Conservation (phyloP, 2,329 filamentous ascomycete species). For the Acrodontium crateriforme region DNA sequence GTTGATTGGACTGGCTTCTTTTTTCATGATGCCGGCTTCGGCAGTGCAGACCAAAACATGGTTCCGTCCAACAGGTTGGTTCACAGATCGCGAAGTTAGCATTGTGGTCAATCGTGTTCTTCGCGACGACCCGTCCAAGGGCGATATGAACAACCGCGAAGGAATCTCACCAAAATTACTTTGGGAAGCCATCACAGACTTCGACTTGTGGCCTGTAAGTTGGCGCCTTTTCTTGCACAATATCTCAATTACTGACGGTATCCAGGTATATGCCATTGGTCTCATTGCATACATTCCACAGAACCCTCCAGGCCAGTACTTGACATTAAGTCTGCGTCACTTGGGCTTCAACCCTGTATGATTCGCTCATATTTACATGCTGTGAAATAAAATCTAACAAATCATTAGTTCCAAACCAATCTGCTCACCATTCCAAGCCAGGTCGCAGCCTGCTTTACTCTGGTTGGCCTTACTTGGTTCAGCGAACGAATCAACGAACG, state of each 20-base stretch:
- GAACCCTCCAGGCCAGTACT: no score
- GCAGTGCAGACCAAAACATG: no score
- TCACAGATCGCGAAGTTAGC: conserved; percentile 44
- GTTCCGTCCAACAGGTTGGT: conserved; percentile 53
- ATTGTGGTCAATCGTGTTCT: conserved; percentile 51
- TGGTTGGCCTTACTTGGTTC: conserved; percentile 34
- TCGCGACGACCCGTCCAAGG: conserved; percentile 48
- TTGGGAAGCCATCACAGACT: conserved; percentile 38
- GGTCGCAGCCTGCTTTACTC: conserved; percentile 36
- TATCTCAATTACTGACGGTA: conserved; percentile 24
- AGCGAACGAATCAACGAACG: conserved; percentile 38
- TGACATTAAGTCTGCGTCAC: conserved; percentile 26
- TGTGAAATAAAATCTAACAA: no score
- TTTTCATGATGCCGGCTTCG: conserved; percentile 35
- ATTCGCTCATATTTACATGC: no score
- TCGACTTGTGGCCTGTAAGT: conserved; percentile 46
- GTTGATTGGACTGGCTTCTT: conserved; percentile 25
- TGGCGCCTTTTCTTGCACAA: conserved; percentile 28
- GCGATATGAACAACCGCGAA: conserved; percentile 47
- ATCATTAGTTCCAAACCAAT: conserved; percentile 31
- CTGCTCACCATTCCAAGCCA: conserved; percentile 30
- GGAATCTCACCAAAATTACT: conserved; percentile 35
- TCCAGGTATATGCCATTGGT: no score
- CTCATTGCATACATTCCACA: no score
- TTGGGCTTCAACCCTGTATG: conserved; percentile 28